A percentile compares a stretch with the other conserved stretches of the same genome.
Conservation (phyloP, 331 rosid species). For the Dryas integrifolia region DNA sequence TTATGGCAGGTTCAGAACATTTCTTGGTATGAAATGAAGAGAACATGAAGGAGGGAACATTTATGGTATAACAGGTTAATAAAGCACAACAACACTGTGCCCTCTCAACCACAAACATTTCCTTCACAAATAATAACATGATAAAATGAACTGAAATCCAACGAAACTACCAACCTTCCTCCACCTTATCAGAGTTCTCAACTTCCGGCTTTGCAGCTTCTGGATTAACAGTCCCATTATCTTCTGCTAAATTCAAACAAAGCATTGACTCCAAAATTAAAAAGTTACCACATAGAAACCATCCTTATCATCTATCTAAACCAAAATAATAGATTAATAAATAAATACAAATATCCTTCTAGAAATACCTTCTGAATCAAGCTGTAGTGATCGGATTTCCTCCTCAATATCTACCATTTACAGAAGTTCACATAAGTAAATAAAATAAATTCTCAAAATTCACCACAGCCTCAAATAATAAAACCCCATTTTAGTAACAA, state of each 20-base stretch:
- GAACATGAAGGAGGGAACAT: background rate
- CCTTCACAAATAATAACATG: background rate
- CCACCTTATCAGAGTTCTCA: conserved; percentile 51
- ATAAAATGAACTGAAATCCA: conserved; percentile 19
- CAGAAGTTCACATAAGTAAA: conserved; percentile 29
- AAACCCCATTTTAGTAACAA: background rate
- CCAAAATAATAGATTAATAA: background rate
- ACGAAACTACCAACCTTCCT: conserved; percentile 54
- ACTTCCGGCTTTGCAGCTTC: conserved; percentile 56
- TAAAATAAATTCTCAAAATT: conserved; percentile 18
- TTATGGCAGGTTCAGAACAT: background rate
- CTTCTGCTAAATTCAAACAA: conserved; percentile 51
- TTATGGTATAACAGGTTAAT: background rate
- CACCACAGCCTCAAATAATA: conserved; percentile 20
- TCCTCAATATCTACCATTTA: conserved; percentile 71
- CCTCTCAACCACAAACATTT: background rate
- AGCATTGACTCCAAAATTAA: conserved; percentile 27
- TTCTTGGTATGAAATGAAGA: too few species aligned
- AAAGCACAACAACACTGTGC: background rate
- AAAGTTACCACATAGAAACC: conserved; percentile 7
- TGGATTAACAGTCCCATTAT: conserved; percentile 53
- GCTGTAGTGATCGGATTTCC: conserved; percentile 90
- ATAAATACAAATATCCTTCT: conserved; percentile 5
- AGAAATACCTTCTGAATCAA: conserved; percentile 70
- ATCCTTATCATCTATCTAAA: background rate